phyloP scores from a whole-genome alignment of 164 flowering plant genomes.

The Euptelea pleiosperma region DNA sequence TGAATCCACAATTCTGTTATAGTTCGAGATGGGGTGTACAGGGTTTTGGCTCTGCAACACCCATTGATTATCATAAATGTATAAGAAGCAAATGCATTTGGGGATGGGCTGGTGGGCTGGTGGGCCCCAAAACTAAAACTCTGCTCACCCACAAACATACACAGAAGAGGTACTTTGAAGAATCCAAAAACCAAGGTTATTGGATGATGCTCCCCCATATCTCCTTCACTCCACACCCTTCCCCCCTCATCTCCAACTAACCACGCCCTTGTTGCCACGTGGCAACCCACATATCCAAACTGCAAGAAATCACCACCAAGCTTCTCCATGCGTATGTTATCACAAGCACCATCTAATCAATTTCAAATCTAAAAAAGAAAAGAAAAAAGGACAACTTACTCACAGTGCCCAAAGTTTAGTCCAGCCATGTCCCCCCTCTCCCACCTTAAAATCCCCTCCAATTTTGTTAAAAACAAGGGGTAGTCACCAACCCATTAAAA shows the following conservation, averaged over 20 bases:
- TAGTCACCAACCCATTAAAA: slow-evolving; percentile 19
- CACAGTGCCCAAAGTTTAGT: not conserved
- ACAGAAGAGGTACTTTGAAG: not conserved
- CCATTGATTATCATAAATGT: too few relatives aligned
- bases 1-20: too few relatives aligned
- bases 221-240: slow-evolving; percentile 40
- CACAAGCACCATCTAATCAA: slow-evolving; percentile 41
- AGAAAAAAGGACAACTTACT: slow-evolving; percentile 11
- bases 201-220: slow-evolving; percentile 17
- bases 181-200: too few relatives aligned
- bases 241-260: slow-evolving; percentile 59
- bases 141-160: not conserved
- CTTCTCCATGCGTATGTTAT: slow-evolving; percentile 36
- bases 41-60: too few relatives aligned
- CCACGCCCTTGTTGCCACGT: slow-evolving; percentile 66
- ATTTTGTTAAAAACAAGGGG: slow-evolving; percentile 35
- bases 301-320: slow-evolving; percentile 48
- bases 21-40: too few relatives aligned
- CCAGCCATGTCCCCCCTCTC: slow-evolving; percentile 5
- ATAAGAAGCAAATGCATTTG: too few relatives aligned
- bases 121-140: too few relatives aligned
- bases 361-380: not conserved
- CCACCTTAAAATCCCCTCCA: slow-evolving; percentile 32
- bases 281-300: slow-evolving; percentile 59
- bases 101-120: too few relatives aligned